Base-by-base conservation (phyloP, 83 land plant genomes). In the Diphasiastrum complanatum region DNA sequence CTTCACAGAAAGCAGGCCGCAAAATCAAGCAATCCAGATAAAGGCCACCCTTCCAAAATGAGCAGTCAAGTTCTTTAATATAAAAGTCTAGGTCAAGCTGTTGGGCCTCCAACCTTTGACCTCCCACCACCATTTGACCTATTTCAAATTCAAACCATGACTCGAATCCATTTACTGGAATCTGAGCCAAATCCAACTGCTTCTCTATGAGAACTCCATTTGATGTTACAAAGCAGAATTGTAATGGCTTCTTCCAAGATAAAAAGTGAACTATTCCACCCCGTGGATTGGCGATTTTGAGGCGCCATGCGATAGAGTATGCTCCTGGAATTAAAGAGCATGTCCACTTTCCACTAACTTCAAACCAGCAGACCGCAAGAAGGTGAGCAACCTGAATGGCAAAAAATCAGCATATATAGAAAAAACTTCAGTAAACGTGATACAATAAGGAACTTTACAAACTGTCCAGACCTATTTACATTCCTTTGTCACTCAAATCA, bases 101-200 rank as follows among this genome's bases (percentile, higher is more conserved):
- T 51, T 58, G 23, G 19, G 26, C 70, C 16, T 59, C 33, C 25
- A 19, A 30, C n/a, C 56, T 60, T 29, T 33, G 31, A 14, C 75
- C 75, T 19, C 45, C 29, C 11, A 72, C 64, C 16, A 25, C 48
- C 6, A 72, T 47, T 16, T 33, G 38, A 1, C 75, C 75, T 2
- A 72, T 70, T 46, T 72, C 75, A 41, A 72, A 72, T 45, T 72
- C 75, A 29, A 72, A 60, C 75, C 75, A 72, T 30, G 65, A 40
- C 61, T 72, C 71, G 23, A 65, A 72, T n/a, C 46, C 64, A 24
- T 56, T 66, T 22, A 46, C 45, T 18, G 55, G 75, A 16, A 67
- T 34, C 29, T 65, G 64, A 19, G 41, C 26, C 20, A 72, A 46
- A 47, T 66, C 51, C 25, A 72, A 54, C 1, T 66, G 36, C 57